Conservation (phyloP, 176 grass and related monocot species). For the Saccharum officinarum region DNA sequence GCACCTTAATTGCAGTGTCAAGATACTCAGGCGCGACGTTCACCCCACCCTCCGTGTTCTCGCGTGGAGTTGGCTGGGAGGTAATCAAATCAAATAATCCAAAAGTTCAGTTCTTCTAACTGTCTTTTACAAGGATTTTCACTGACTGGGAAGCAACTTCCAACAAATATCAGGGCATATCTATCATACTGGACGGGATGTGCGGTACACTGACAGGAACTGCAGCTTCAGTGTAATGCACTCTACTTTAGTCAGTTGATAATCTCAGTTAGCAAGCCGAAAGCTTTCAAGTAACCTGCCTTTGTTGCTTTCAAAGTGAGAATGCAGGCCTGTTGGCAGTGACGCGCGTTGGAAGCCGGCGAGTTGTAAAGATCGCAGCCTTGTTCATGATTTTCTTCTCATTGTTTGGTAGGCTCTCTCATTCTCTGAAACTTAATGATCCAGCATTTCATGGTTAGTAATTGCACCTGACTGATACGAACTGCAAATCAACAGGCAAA, state of each 20-base stretch:
- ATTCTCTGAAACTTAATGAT: slow-evolving; percentile 6
- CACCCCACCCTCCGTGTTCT: slow-evolving; percentile 73
- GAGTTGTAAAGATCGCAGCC: slow-evolving; percentile 80
- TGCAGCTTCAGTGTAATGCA: slow-evolving; percentile 83
- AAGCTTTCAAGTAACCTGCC: not conserved
- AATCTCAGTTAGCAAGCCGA: not conserved
- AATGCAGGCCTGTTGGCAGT: slow-evolving; percentile 79
- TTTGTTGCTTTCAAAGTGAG: slow-evolving; percentile 58
- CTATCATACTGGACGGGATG: slow-evolving; percentile 81
- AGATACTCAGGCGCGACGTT: slow-evolving; percentile 82
- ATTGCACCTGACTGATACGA: not conserved
- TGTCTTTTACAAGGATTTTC: not conserved
- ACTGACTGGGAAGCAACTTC: slow-evolving; percentile 20
- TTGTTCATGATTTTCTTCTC: slow-evolving; percentile 98
- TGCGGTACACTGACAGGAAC: slow-evolving; percentile 85
- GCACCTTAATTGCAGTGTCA: slow-evolving; percentile 65
- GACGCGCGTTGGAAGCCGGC: slow-evolving; percentile 84
- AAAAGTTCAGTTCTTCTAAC: slow-evolving; percentile 2
- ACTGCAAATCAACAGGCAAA: slow-evolving; percentile 60
- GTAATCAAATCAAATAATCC: slow-evolving; percentile 20
- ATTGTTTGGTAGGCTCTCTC: slow-evolving; percentile 58
- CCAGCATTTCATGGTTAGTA: not conserved
- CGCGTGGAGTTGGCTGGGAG: slow-evolving; percentile 94
- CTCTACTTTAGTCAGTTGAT: slow-evolving; percentile 4
- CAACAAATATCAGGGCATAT: slow-evolving; percentile 64